phyloP scores from a whole-genome alignment of 2,329 filamentous ascomycete genomes.

The Aaosphaeria pasadenensis region DNA sequence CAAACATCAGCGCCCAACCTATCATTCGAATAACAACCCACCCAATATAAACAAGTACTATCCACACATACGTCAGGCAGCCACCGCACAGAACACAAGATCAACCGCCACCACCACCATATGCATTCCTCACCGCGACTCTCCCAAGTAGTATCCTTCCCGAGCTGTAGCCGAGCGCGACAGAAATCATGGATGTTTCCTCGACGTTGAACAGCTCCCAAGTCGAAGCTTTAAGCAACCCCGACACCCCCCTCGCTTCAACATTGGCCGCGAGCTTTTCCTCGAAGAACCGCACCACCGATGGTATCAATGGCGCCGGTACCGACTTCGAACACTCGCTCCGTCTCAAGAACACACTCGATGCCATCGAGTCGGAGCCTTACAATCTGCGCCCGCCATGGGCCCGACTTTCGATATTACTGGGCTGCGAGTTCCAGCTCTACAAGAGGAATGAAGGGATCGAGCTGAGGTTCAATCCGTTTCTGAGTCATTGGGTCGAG shows the following conservation, averaged over 20 bases:
- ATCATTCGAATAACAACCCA: too few relatives aligned
- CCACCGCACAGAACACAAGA: not conserved
- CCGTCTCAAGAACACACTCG: constrained; percentile 31
- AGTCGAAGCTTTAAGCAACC: constrained; percentile 19
- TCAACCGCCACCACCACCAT: constrained; percentile 2
- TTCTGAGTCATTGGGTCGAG: constrained; percentile 41
- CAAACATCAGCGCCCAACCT: too few relatives aligned
- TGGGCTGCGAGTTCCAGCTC: constrained; percentile 37
- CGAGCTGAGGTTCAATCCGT: constrained; percentile 34
- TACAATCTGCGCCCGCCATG: constrained; percentile 12
- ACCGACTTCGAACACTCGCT: constrained; percentile 25
- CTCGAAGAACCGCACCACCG: not conserved
- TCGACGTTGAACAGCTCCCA: constrained; percentile 21
- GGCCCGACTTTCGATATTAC: constrained; percentile 20
- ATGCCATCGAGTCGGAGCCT: constrained; percentile 21
- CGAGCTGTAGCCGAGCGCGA: constrained; percentile 6
- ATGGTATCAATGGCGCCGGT: constrained; percentile 1
- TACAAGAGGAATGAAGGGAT: constrained; percentile 27
- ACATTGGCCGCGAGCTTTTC: constrained; percentile 3
- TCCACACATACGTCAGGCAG: too few relatives aligned
- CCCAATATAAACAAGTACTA: too few relatives aligned
- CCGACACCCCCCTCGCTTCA: constrained; percentile 10
- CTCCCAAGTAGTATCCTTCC: constrained; percentile 2
- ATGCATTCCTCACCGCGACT: constrained; percentile 14
- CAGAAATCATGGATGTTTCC: constrained; percentile 21